These are phyloP conservation scores for Chaetomium sp. DNA, from an alignment of 2,329 filamentous ascomycete genomes.

Conservation along the genomic window DNA sequence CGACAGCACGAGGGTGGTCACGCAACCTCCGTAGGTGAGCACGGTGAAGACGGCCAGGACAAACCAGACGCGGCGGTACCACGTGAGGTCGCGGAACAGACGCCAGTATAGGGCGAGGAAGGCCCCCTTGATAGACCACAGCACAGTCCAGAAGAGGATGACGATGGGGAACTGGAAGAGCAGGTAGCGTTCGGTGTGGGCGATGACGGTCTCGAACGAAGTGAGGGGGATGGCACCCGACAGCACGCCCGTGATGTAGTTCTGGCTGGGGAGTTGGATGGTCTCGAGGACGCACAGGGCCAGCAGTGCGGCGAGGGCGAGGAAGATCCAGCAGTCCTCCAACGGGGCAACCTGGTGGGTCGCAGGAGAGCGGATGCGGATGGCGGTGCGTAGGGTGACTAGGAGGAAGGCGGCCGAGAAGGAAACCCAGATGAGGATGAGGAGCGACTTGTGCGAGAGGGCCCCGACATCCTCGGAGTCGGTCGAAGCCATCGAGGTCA, in stretches of 20 bases:
- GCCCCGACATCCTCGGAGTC: constrained; percentile 25
- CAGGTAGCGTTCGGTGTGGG: constrained; percentile 35
- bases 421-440: constrained; percentile 39
- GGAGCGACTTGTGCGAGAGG: constrained; percentile 33
- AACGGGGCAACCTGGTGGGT: constrained; percentile 28
- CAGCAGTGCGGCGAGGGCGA: constrained; percentile 36
- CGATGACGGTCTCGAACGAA: constrained; percentile 28
- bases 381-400: constrained; percentile 35
- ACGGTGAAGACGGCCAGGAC: constrained; percentile 35
- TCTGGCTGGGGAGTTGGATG: constrained; percentile 36
- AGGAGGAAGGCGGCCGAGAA: constrained; percentile 38
- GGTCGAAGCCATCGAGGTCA: constrained; percentile 13
- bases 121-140: constrained; percentile 39
- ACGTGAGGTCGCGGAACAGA: constrained; percentile 35
- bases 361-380: constrained; percentile 36
- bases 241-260: constrained; percentile 35
- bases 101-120: constrained; percentile 38
- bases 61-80: constrained; percentile 38
- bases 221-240: constrained; percentile 28
- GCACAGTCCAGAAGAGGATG: constrained; percentile 39
- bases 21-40: constrained; percentile 36
- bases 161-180: constrained; percentile 37
- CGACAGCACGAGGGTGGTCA: constrained; percentile 36
- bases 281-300: constrained; percentile 37
- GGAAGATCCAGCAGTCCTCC: constrained; percentile 41